Evolutionary conservation across 208 protist genomes (phyloP), one percentile per base, ranked within the genome.

Genomic region (Spongospora subterranea): DNA sequence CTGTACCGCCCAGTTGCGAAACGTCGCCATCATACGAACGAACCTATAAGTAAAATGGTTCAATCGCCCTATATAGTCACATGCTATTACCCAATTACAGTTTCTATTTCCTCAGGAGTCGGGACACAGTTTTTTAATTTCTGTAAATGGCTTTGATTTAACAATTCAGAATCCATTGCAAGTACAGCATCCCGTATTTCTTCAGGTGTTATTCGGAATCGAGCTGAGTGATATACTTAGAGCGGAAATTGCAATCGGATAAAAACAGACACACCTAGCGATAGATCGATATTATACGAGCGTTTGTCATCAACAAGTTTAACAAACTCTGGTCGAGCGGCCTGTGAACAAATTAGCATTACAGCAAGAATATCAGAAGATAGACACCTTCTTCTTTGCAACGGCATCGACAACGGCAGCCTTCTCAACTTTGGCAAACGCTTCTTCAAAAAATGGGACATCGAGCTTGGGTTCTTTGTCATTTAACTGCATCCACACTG

Each of bases 201-300:
- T 35, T 82, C 71, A 6, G 71, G 71, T 40, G 71, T 82, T 6
- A 82, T 35, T 43, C 35, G 6, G n/a, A 82, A 82, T 20, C 71
- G 71, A 43, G 71, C 71, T 82, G n/a, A 6, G 11, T 13, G n/a
- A 35, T 35, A 82, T 40, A 40, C 17, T 35, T 20, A 35, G 17
- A 82, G 17, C 6, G 71, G 40, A 20, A n/a, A 35, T 35, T 40
- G n/a, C 71, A 39, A 39, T 43, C 71, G 6, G 6, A 29, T 32
- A 32, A 65, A 40, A 13, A 39, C n/a, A 82, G 40, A 82, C 71
- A 43, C 6, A 82, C 71, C 71, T 35, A 82, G 40, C 6, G 71
- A 82, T 35, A 82, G n/a, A n/a, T 82, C 71, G 71, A 82, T 82
- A n/a, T 82, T 82, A 43, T 82, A 82, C 6, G 71, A 82, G 6